Evolutionary conservation across 2,329 filamentous ascomycete species (phyloP).

Genomic region (Fusarium irregulare): DNA sequence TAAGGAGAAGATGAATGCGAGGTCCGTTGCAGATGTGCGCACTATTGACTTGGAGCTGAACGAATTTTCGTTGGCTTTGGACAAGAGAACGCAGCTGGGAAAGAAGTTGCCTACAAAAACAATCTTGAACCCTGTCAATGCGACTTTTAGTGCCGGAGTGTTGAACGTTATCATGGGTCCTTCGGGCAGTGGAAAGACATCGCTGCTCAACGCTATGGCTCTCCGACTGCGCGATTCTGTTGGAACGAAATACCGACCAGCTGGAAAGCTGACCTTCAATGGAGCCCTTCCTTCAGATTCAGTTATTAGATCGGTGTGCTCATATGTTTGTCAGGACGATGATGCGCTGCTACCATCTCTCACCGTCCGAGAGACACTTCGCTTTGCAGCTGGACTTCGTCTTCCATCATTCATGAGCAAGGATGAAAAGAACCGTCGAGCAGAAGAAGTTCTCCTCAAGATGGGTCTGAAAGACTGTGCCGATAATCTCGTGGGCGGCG

Average conservation of each 20-base stretch:
- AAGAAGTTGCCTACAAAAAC: conserved; percentile 64
- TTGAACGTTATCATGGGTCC: conserved; percentile 85
- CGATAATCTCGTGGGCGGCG: conserved; percentile 77
- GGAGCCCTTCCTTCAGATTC: conserved; percentile 73
- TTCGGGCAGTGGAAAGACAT: conserved; percentile 81
- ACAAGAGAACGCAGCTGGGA: conserved; percentile 67
- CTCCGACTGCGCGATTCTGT: conserved; percentile 71
- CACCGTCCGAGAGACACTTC: conserved; percentile 80
- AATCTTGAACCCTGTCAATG: conserved; percentile 74
- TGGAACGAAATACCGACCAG: conserved; percentile 69
- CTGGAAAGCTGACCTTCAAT: conserved; percentile 76
- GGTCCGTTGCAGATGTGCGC: conserved; percentile 64
- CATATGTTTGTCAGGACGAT: conserved; percentile 83
- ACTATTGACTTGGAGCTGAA: conserved; percentile 74
- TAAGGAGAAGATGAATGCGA: conserved; percentile 74
- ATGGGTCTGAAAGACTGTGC: conserved; percentile 84
- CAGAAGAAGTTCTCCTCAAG: conserved; percentile 78
- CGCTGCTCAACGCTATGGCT: conserved; percentile 78
- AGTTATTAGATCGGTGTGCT: conserved; percentile 77
- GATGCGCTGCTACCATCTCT: conserved; percentile 79
- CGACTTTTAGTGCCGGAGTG: conserved; percentile 74
- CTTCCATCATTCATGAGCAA: conserved; percentile 77
- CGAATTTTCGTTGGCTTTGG: conserved; percentile 71
- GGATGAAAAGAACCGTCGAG: conserved; percentile 72
- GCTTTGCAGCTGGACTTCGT: conserved; percentile 76